Percentiles rank a stretch among this genome's conserved stretches.
Evolutionary conservation across 2,329 filamentous ascomycete genomes (phyloP).

Genomic region (Paracamarosporium sp.): DNA sequence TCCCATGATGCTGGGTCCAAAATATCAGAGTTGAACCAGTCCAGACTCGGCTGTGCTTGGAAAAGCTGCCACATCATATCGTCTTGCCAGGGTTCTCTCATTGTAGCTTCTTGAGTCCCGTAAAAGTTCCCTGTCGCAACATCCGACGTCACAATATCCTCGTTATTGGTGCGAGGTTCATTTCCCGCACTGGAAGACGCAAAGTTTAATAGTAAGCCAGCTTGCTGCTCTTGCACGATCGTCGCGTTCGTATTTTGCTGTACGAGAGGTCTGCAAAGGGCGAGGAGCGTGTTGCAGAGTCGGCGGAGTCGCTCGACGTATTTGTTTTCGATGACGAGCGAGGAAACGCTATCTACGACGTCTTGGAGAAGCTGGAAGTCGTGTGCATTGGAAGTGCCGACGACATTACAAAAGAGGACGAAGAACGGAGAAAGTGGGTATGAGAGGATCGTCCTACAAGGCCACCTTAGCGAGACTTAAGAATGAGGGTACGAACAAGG

Average conservation of each 20-base stretch:
- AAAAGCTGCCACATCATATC: slow-evolving; percentile 45
- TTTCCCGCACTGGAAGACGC: not conserved
- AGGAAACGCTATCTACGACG: slow-evolving; percentile 34
- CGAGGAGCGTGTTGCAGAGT: slow-evolving; percentile 36
- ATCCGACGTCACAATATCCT: not conserved
- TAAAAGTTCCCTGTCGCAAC: not conserved
- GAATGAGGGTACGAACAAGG: no score
- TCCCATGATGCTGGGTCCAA: slow-evolving; percentile 33
- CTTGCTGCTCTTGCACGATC: not conserved
- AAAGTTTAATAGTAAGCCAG: not conserved
- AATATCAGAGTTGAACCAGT: slow-evolving; percentile 44
- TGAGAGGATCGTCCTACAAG: slow-evolving; percentile 38
- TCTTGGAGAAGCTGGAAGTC: slow-evolving; percentile 41
- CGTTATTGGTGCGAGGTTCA: not conserved
- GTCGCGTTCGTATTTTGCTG: not conserved
- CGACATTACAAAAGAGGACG: slow-evolving; percentile 45
- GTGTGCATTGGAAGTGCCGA: slow-evolving; percentile 37
- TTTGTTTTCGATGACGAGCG: slow-evolving; percentile 37
- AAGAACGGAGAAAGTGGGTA: slow-evolving; percentile 44
- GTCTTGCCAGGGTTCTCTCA: slow-evolving; percentile 33
- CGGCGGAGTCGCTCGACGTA: slow-evolving; percentile 35
- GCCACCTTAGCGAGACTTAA: slow-evolving; percentile 13
- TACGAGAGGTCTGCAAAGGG: slow-evolving; percentile 38
- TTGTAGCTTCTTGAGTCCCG: not conserved
- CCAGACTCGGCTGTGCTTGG: slow-evolving; percentile 40